Percentiles rank a stretch among this genome's conserved stretches.
These are phyloP conservation scores for Phragmites australis DNA, from an alignment of 176 grass and related monocot species.

Conservation along the genomic window DNA sequence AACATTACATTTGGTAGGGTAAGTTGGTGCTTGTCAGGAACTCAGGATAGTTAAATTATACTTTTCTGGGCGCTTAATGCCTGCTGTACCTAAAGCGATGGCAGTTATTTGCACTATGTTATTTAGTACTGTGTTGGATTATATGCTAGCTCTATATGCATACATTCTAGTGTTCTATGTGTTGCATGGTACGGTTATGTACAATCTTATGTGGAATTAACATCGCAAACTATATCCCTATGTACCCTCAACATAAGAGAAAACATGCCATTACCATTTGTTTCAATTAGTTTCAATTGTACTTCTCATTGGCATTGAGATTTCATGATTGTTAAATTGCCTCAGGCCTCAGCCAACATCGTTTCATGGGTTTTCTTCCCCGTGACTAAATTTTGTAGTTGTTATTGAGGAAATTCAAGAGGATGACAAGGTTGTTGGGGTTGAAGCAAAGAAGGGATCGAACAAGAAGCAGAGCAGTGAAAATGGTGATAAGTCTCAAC, in stretches of 20 bases:
- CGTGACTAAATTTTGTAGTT: constrained; percentile 54
- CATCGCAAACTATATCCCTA: not conserved
- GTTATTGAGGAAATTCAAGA: constrained; percentile 94
- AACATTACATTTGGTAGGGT: no score
- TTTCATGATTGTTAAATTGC: not conserved
- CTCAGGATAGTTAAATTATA: not conserved
- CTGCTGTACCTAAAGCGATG: not conserved
- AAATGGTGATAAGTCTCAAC: constrained; percentile 50
- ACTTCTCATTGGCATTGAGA: not conserved
- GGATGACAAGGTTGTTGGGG: constrained; percentile 60
- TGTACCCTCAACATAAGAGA: not conserved
- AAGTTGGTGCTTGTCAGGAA: not conserved
- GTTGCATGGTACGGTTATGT: not conserved
- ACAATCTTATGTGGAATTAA: not conserved
- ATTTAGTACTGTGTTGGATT: not conserved
- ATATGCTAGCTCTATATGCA: not conserved
- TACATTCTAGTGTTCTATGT: not conserved
- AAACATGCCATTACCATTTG: not conserved
- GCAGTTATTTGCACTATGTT: not conserved
- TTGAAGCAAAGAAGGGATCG: constrained; percentile 46
- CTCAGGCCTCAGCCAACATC: not conserved
- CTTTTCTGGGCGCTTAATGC: not conserved
- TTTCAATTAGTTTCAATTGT: not conserved
- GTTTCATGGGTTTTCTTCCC: constrained; percentile 20
- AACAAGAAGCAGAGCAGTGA: constrained; percentile 57